Evolutionary conservation across 2,329 filamentous ascomycete genomes (phyloP), one percentile per base, ranked within the genome.

Genomic region (Fusarium chaquense): DNA sequence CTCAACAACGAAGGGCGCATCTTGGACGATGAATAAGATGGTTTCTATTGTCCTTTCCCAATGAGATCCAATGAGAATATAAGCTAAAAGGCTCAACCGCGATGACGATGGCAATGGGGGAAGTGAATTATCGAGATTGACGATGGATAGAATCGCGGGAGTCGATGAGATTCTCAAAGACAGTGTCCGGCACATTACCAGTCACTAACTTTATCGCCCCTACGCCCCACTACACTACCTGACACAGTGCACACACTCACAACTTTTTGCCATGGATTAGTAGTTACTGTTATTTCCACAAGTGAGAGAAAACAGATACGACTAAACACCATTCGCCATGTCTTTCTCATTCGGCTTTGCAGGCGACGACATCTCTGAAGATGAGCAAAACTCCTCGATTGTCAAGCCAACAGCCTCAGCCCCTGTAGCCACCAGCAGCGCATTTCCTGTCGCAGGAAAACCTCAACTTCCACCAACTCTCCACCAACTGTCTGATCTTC

Each of bases 361-460:
- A 18, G 88, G 89, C 33, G 89, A 90, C 62, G 89, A 91, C 72
- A 91, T 90, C 82, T 82, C 83, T 32, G 80, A 83, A 35, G 79
- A 79, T 32, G 78, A 80, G 59, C 76, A 76, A 32, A 75, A 75
- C 30, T 70, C 74, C 24, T 67, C 63, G 22, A 47, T 33, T 40
- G 50, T 65, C 49, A 50, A 65, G 26, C 26, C 69, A 59, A 66
- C 49, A n/a, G 49, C 72, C 67, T 76, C 74, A 22, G 45, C 76
- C 49, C 57, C 74, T 30, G 71, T 55, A 66, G 55, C 72, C 75
- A 59, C 76, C 33, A 45, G 3, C 57, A 62, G 62, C 67, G 89
- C 89, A 18, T 91, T 91, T 71, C 89, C 89, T 7, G 85, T 90
- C 26, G 80, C 85, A 49, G 88, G 88, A 62, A 88, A 89, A 69